Conservation (phyloP, 768 basidiomycete genomes). For the Xanthoconium purpureum region DNA sequence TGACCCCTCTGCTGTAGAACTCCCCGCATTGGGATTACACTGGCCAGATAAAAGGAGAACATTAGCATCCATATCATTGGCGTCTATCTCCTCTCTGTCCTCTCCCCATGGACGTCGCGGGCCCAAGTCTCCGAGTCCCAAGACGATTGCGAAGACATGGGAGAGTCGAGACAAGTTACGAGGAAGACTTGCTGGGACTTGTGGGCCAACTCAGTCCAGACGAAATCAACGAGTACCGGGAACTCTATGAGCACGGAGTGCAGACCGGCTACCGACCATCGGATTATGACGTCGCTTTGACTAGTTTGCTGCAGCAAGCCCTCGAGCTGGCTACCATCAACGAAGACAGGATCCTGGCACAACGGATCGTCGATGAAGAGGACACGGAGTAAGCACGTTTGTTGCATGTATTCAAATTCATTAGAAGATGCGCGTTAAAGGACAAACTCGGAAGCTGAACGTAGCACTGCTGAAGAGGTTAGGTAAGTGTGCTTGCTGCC, state of each 20-base stretch:
- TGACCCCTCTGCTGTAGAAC: not conserved
- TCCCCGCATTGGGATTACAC: not conserved
- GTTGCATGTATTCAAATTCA: not conserved
- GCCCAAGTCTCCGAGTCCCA: slow-evolving; percentile 16
- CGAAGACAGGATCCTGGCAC: slow-evolving; percentile 25
- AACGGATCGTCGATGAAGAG: slow-evolving; percentile 7
- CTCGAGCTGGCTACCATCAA: slow-evolving; percentile 12
- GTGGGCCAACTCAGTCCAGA: slow-evolving; percentile 16
- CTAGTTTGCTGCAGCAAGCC: slow-evolving; percentile 25
- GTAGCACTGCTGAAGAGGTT: not conserved
- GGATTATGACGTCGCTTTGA: slow-evolving; percentile 27
- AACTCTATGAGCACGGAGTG: slow-evolving; percentile 1
- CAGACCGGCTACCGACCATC: slow-evolving; percentile 4
- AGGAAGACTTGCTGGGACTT: slow-evolving; percentile 22
- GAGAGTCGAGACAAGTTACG: slow-evolving; percentile 20
- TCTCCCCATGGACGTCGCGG: slow-evolving; percentile 23
- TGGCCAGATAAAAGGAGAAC: not conserved
- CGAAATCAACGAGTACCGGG: slow-evolving; percentile 19
- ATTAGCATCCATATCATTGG: too few species aligned
- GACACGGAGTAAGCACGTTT: not conserved
- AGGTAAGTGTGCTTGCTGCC: not conserved
- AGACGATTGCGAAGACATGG: not conserved
- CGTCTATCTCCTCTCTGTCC: not conserved
- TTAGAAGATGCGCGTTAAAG: not conserved
- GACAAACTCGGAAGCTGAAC: not conserved